These are phyloP conservation scores for Amylocarpus encephaloides DNA, from an alignment of 2,329 filamentous ascomycete genomes.

Conservation along the genomic window DNA sequence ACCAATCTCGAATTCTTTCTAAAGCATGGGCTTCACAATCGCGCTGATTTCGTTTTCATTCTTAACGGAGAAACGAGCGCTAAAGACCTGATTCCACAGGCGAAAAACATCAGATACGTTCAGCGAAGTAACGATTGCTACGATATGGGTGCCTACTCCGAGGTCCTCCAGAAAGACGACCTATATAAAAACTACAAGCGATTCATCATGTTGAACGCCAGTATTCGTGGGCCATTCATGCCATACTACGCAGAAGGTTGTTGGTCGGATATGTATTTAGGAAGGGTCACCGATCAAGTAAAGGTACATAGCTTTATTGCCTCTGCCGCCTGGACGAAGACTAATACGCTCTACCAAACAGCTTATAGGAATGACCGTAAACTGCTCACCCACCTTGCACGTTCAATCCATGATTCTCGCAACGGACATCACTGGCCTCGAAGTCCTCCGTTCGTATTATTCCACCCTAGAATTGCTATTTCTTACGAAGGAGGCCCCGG, in stretches of 20 bases:
- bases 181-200: constrained; percentile 20
- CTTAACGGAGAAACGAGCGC: constrained; percentile 19
- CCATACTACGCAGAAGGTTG: constrained; percentile 18
- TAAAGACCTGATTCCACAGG: constrained; percentile 9
- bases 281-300: constrained; percentile 13
- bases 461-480: too few relatives aligned
- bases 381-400: constrained; percentile 16
- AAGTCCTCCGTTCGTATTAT: too few relatives aligned
- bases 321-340: too few relatives aligned
- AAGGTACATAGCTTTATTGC: constrained; percentile 16
- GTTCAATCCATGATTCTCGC: constrained; percentile 25
- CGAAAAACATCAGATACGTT: constrained; percentile 16
- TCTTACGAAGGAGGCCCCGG: too few relatives aligned
- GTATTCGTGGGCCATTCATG: constrained; percentile 22
- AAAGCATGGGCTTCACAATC: constrained; percentile 17
- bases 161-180: constrained; percentile 15
- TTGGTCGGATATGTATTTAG: constrained; percentile 22
- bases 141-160: constrained; percentile 20
- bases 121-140: constrained; percentile 20
- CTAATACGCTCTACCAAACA: background rate
- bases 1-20: constrained; percentile 23
- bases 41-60: constrained; percentile 24
- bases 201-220: constrained; percentile 24
- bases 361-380: constrained; percentile 17
- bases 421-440: constrained; percentile 14